A percentile compares a stretch with the other conserved stretches of the same genome.
phyloP scores from a whole-genome alignment of 2,329 filamentous ascomycete genomes.

The Cryphonectria naterciae region DNA sequence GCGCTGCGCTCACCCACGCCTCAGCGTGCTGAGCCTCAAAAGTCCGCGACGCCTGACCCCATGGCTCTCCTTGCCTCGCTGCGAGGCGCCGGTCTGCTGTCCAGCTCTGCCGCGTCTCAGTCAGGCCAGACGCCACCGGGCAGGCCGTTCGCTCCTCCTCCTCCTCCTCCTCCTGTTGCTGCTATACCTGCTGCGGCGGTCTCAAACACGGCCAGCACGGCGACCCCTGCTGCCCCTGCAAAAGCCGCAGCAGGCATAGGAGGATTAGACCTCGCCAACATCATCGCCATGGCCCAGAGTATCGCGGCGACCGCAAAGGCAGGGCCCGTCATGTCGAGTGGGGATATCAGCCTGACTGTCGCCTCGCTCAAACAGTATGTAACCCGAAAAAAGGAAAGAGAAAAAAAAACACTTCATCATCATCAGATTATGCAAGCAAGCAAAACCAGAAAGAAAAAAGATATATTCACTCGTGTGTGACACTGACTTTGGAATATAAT shows the following conservation, averaged over 20 bases:
- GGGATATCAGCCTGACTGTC: constrained; percentile 63
- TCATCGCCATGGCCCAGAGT: constrained; percentile 33
- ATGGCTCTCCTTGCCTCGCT: constrained; percentile 69
- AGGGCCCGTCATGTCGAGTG: constrained; percentile 27
- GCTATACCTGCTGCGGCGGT: constrained; percentile 34
- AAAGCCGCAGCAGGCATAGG: constrained; percentile 9
- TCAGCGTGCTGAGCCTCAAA: constrained; percentile 46
- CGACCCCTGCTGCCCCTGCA: not conserved
- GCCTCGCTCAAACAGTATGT: constrained; percentile 75
- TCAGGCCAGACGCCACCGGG: constrained; percentile 41
- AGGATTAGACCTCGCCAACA: constrained; percentile 35
- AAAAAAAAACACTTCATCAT: not conserved
- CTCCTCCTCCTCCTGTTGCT: constrained; percentile 29
- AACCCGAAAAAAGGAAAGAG: not conserved
- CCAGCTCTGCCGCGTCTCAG: constrained; percentile 45
- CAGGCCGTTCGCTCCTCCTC: constrained; percentile 42
- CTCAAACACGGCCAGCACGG: not conserved
- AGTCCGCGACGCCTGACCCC: constrained; percentile 48
- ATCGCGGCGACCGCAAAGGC: constrained; percentile 28
- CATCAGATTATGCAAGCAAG: not conserved
- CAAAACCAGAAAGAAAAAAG: not conserved
- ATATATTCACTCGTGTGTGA: not conserved
- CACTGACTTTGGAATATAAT: not conserved
- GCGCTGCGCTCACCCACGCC: constrained; percentile 56
- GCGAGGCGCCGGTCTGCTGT: constrained; percentile 69